Base-by-base conservation (phyloP, 805 yeast genomes). In the Ogataea degrootiae region DNA sequence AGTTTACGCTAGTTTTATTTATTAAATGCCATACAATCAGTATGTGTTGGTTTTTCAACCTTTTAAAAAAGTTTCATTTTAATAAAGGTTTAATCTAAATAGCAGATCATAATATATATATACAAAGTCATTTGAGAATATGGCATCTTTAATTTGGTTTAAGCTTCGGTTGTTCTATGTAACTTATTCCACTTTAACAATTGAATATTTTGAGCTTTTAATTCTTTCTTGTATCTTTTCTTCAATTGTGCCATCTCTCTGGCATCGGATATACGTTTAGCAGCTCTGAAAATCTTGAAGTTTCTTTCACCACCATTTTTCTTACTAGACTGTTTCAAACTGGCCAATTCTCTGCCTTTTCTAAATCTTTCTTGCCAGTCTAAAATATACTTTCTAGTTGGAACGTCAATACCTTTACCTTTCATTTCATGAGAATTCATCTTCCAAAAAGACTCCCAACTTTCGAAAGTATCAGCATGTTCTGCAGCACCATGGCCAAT, bases 301-400 rank as follows among this genome's bases (percentile, higher is more conserved):
- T 81, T 85, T 65, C 96, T 79, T 68, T 90, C 97, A 60, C 97
- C 96, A 23, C 97, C 97, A 68, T 81, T 72, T 74, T 88, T 88
- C 72, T 76, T 83, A n/a, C 38, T 47, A 9, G 91, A 88, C 52
- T 71, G 66, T 56, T 77, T 77, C 53, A 79, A 73, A 59, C 82
- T 86, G 48, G 70, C 59, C 48, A 86, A 69, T 19, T 55, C 58
- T 45, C 73, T 75, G 45, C 83, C 80, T 50, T 78, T 75, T 57
- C 79, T 76, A 59, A 74, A 84, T 57, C 76, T 79, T 59, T 90
- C 83, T 42, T 79, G 74, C 83, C 95, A 90, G 41, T 76, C 71
- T 51, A 89, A 67, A 49, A 91, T 76, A 68, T 87, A 87, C 60
- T 83, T 78, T 64, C 97, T 76, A 40, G 83, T 75, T 41, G 80